These are phyloP conservation scores for Leccinum broughii DNA, from an alignment of 768 basidiomycete species.

Conservation along the genomic window DNA sequence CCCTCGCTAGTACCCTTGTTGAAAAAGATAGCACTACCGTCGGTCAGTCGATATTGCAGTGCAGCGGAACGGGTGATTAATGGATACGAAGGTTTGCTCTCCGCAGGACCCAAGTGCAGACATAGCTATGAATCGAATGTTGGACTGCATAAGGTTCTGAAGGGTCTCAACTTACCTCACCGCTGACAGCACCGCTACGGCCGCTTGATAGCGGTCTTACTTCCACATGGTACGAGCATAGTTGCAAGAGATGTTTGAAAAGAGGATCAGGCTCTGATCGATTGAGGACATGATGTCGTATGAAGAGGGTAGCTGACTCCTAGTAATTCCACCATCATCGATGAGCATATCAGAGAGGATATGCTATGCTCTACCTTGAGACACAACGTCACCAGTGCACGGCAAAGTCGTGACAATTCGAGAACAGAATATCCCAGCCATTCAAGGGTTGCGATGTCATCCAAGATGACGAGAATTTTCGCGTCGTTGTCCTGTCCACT, in stretches of 20 bases:
- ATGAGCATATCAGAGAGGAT: background rate
- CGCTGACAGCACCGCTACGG: conserved; percentile 74
- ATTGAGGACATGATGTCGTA: conserved; percentile 63
- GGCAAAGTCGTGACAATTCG: conserved; percentile 56
- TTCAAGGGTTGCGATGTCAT: conserved; percentile 65
- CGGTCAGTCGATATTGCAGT: conserved; percentile 71
- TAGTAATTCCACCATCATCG: conserved; percentile 25
- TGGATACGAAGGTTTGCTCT: conserved; percentile 34
- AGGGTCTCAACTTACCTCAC: conserved; percentile 51
- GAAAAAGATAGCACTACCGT: conserved; percentile 66
- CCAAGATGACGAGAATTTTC: conserved; percentile 58
- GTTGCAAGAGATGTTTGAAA: conserved; percentile 56
- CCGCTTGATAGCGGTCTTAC: conserved; percentile 72
- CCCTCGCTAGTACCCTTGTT: conserved; percentile 68
- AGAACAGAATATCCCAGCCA: conserved; percentile 63
- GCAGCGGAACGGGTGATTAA: conserved; percentile 53
- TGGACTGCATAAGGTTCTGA: background rate
- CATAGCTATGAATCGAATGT: conserved; percentile 47
- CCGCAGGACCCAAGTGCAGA: conserved; percentile 56
- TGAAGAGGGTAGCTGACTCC: conserved; percentile 54
- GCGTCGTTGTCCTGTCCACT: conserved; percentile 8
- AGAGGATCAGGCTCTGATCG: conserved; percentile 59
- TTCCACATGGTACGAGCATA: conserved; percentile 70
- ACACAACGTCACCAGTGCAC: conserved; percentile 60
- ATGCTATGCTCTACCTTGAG: conserved; percentile 43